Base-by-base conservation (phyloP, 768 basidiomycete genomes). In the Leucocoprinus birnbaumii region DNA sequence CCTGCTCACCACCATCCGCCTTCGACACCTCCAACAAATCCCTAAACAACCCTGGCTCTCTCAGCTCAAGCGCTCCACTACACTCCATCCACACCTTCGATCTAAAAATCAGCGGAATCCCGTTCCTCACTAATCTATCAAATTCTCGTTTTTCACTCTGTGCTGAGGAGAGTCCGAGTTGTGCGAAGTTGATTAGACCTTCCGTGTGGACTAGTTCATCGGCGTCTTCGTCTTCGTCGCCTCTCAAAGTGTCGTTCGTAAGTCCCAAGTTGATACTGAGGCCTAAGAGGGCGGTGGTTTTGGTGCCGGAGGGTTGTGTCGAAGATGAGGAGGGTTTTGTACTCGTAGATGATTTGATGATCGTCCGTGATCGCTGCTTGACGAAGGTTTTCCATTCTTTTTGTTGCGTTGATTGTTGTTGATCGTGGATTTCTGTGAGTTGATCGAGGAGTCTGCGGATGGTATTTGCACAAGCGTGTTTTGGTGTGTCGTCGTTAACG, bases 41-140 rank as follows among this genome's bases (percentile, higher is more conserved):
- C 40, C 80, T 76, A 68, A 98, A 98, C 58, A 89, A 65, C 1
- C 96, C 96, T 2, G 96, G 96, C 62, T 97, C 94, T 58, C 83
- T 82, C 78, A 93, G 87, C 66, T 98, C 96, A 65, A 93, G 73
- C 1, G 89, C 95, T 1, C 94, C 94, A 59, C 90, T 94, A 66
- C 92, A 96, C 74, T 99, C 97, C 51, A 89, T 68, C 91, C 94
- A 96, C 45, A 94, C 81, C 67, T 94, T 91, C 22, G 87, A 77
- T n/a, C 94, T 84, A 64, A 92, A 91, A 10, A 78, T 82, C 13
- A 98, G 77, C 2, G 97, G 97, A 31, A 98, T 90, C 3, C 97
- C 97, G 48, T 74, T 82, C 50, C 90, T 71, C n/a, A 96, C 81
- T 5, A 99, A 74, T 56, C 83, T 73, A 55, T 87, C 85, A 57